Evolutionary conservation across 805 yeast genomes (phyloP).

Genomic region (Candida easanensis): DNA sequence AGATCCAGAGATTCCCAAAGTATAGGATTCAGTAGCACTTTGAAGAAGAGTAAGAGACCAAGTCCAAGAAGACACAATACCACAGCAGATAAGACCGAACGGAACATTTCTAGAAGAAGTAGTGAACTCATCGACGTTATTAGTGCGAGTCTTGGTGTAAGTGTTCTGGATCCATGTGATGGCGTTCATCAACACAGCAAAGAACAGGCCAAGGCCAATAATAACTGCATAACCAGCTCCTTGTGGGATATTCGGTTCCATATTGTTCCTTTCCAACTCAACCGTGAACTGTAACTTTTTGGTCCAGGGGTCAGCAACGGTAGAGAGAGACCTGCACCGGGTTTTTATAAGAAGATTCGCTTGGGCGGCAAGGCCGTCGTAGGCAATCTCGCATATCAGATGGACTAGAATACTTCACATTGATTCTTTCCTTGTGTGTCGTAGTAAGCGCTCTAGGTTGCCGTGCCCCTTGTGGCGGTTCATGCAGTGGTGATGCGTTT

Average conservation of each 20-base stretch:
- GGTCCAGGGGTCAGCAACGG: no score
- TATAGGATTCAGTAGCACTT: slow-evolving; percentile 32
- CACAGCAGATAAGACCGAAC: slow-evolving; percentile 41
- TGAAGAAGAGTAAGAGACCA: slow-evolving; percentile 33
- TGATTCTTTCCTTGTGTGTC: no score
- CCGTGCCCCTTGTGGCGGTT: no score
- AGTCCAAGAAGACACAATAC: slow-evolving; percentile 42
- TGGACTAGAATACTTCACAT: no score
- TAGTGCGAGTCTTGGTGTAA: slow-evolving; percentile 31
- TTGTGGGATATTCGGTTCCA: slow-evolving; percentile 30
- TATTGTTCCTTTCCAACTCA: not conserved
- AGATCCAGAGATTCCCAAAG: slow-evolving; percentile 31
- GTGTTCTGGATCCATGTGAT: slow-evolving; percentile 28
- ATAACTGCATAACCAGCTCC: slow-evolving; percentile 80
- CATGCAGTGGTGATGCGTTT: no score
- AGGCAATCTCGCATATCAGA: no score
- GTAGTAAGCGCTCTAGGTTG: no score
- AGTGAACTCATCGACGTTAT: slow-evolving; percentile 38
- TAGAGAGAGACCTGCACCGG: no score
- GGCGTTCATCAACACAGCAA: slow-evolving; percentile 40
- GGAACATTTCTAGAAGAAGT: slow-evolving; percentile 44
- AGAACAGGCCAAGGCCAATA: slow-evolving; percentile 62
- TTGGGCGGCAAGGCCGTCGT: no score
- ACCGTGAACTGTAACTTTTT: no score
- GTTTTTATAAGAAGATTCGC: no score